Conservation (phyloP, 257 asterid species). For the Anisodus tanguticus region DNA sequence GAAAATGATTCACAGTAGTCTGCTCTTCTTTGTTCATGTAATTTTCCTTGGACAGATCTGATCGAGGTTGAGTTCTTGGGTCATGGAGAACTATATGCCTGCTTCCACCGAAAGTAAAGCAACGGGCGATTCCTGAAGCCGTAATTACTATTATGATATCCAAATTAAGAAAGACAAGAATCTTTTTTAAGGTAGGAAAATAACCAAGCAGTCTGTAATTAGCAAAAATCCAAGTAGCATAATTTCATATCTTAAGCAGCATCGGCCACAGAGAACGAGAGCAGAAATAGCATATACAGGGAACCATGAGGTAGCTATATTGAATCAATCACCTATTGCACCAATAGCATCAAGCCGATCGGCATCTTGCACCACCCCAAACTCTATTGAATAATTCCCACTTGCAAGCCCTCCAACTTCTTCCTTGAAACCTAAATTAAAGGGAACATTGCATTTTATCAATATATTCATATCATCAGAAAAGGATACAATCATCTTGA, state of each 20-base stretch:
- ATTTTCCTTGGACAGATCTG: conserved; percentile 73
- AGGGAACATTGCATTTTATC: not conserved
- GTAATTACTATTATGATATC: conserved; percentile 5
- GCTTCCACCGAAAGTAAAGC: conserved; percentile 94
- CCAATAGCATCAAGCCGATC: conserved; percentile 99
- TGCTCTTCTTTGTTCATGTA: conserved; percentile 90
- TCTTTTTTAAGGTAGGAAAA: conserved; percentile 15
- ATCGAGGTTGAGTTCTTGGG: conserved; percentile 72
- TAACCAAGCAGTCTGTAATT: conserved; percentile 9
- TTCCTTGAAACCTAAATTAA: conserved; percentile 75
- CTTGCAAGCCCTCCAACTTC: conserved; percentile 60
- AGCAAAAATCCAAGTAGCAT: conserved; percentile 20
- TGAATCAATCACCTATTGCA: conserved; percentile 67
- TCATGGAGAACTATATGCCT: conserved; percentile 79
- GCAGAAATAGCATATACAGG: not conserved
- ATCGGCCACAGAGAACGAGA: conserved; percentile 20
- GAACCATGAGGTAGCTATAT: not conserved
- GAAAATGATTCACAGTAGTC: conserved; percentile 92
- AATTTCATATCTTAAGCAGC: not conserved
- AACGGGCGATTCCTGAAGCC: conserved; percentile 83
- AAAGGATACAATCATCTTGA: conserved; percentile 12
- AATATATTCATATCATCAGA: not conserved
- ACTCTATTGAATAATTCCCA: conserved; percentile 56
- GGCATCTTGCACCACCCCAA: conserved; percentile 95
- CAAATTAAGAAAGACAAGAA: not conserved